Base-by-base conservation (phyloP, 768 basidiomycete genomes). In the Lactarius psammicola region DNA sequence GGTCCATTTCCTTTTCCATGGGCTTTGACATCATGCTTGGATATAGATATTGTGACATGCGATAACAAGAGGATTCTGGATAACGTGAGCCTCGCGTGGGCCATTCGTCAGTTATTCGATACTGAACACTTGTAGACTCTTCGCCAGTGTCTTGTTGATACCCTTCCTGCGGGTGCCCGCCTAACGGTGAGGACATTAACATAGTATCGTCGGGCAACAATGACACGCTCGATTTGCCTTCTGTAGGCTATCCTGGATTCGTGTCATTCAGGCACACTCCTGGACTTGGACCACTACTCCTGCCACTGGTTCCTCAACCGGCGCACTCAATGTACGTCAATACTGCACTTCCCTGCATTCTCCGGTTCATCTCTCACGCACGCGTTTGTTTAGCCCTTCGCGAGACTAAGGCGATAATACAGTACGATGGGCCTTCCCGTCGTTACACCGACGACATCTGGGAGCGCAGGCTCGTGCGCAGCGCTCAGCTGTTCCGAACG, bases 191-290 rank as follows among this genome's bases (percentile, higher is more conserved):
- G 70, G 11, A 26, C 46, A 49, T 13, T 15, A 2, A 26, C 23
- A 49, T 49, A 2, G 2, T 26, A 11, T 26, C 2, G 11, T 49
- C 46, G 26, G 46, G 9, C 46, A 0, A 3, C 8, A 13, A 13
- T 49, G 15, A 49, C 46, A 49, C n/a, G 4, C 11, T 23, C 46
- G 11, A 49, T 13, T 5, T 23, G 23, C 11, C 23, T 8, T 46
- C 26, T 51, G 17, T 56, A 71, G 70, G 71, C 70, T 6, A 67
- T 71, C 53, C 53, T 72, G 2, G 71, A 72, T 28, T 53, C 70
- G 0, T 72, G 71, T 34, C 62, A 71, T 58, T 71, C 68, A 0
- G 70, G 67, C 4, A 68, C 68, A 13, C 36, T 72, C 18, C 65
- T 72, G 2, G 67, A 68, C 44, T 57, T 72, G 40, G 66, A 68